phyloP scores from a whole-genome alignment of 495 filamentous ascomycete genomes.

The Poronia punctata region DNA sequence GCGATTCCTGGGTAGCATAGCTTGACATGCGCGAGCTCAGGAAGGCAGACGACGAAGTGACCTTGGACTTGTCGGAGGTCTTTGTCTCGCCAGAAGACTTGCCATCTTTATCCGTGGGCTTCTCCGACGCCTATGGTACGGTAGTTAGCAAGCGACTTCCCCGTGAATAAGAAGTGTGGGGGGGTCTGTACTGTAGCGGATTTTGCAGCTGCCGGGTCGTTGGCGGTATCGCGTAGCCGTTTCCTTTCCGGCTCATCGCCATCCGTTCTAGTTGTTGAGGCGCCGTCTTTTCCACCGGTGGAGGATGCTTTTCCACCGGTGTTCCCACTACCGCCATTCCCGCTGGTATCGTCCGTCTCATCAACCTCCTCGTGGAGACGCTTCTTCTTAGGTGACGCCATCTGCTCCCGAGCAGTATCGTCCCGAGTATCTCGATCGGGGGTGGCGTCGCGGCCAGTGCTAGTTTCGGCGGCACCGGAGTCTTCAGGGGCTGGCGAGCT shows the following conservation, averaged over 20 bases:
- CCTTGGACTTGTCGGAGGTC: conserved; percentile 7
- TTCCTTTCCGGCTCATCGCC: conserved; percentile 52
- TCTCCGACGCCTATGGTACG: neutral
- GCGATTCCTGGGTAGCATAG: conserved; percentile 23
- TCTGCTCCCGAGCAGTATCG: conserved; percentile 35
- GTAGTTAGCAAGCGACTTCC: conserved; percentile 1
- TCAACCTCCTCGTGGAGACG: conserved; percentile 47
- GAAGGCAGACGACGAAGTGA: conserved; percentile 20
- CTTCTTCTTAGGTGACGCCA: conserved; percentile 53
- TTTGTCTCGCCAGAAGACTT: too few species aligned
- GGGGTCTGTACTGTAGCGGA: neutral
- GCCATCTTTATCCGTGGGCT: conserved; percentile 8
- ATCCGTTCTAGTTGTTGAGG: conserved; percentile 30
- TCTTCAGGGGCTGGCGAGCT: conserved; percentile 10
- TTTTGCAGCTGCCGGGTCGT: conserved; percentile 12
- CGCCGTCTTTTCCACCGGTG: conserved; percentile 21
- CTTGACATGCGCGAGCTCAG: conserved; percentile 20
- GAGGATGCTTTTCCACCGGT: conserved; percentile 30
- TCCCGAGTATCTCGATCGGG: conserved; percentile 26
- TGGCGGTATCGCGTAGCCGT: conserved; percentile 38
- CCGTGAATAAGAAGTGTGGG: neutral
- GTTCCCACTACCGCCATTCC: conserved; percentile 8
- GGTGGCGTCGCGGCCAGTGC: conserved; percentile 18
- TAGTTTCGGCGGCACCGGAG: conserved; percentile 9
- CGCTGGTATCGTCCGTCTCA: conserved; percentile 24